Evolutionary conservation across 495 filamentous ascomycete species (phyloP).

Genomic region (Penicillium antarcticum): DNA sequence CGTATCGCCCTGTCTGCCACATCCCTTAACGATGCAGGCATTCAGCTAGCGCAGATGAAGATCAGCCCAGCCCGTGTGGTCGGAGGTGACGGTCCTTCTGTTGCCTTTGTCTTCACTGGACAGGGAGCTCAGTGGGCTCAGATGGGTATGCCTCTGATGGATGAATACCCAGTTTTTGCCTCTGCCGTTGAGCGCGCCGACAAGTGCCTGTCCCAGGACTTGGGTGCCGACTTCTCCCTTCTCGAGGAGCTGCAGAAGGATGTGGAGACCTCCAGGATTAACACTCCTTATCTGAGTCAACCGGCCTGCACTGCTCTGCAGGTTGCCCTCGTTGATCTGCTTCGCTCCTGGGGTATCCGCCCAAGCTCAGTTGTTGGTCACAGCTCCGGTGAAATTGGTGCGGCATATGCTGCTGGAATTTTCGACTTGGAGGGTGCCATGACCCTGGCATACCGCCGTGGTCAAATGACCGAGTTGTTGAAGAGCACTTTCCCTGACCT

Average conservation of each 20-base stretch:
- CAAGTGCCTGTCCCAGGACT: constrained; percentile 9
- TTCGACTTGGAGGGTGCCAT: constrained; percentile 25
- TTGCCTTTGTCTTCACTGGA: constrained; percentile 34
- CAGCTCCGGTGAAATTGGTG: constrained; percentile 40
- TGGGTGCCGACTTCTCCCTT: constrained; percentile 20
- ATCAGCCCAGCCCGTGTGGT: constrained; percentile 17
- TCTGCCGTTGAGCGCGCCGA: constrained; percentile 14
- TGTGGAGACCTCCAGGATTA: constrained; percentile 9
- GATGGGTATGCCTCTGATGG: constrained; percentile 33
- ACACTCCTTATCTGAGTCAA: constrained; percentile 25
- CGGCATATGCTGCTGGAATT: constrained; percentile 32
- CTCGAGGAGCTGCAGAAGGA: constrained; percentile 8
- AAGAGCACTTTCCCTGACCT: constrained; percentile 12
- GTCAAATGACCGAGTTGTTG: constrained; percentile 17
- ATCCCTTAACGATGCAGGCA: constrained; percentile 16
- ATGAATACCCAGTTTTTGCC: constrained; percentile 20
- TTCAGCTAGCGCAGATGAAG: constrained; percentile 14
- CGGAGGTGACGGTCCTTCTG: constrained; percentile 5
- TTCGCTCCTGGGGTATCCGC: constrained; percentile 28
- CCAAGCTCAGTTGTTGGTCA: constrained; percentile 33
- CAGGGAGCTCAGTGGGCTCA: constrained; percentile 41
- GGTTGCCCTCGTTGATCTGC: constrained; percentile 32
- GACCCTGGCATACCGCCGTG: constrained; percentile 34
- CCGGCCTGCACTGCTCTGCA: constrained; percentile 36
- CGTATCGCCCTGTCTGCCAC: constrained; percentile 22